A percentile compares a stretch with the other conserved stretches of the same genome.
These are phyloP conservation scores for Metschnikowia rubicola DNA, from an alignment of 805 yeast genomes.

Conservation along the genomic window DNA sequence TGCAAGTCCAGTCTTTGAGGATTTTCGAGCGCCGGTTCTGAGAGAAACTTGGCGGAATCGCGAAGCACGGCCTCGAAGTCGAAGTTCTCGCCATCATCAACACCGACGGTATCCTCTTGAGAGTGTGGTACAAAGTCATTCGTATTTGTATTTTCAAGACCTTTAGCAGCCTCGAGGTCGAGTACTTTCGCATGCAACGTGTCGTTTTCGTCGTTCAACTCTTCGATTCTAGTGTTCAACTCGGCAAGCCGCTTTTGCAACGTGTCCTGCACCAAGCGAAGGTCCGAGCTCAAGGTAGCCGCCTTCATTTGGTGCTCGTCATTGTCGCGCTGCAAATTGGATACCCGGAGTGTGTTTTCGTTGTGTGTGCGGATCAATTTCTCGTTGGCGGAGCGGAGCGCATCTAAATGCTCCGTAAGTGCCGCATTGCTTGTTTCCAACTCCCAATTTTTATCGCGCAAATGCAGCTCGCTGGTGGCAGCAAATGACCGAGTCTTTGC, in stretches of 20 bases:
- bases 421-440: slow-evolving; percentile 51
- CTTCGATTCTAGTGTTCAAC: slow-evolving; percentile 50
- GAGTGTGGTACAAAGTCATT: neutral
- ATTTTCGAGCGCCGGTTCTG: slow-evolving; percentile 25
- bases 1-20: slow-evolving; percentile 49
- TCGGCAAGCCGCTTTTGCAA: slow-evolving; percentile 44
- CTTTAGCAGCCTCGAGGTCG: slow-evolving; percentile 7
- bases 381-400: slow-evolving; percentile 38
- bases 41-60: slow-evolving; percentile 22
- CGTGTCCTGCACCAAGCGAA: slow-evolving; percentile 32
- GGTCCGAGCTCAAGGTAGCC: slow-evolving; percentile 37
- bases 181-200: slow-evolving; percentile 42
- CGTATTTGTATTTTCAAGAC: neutral
- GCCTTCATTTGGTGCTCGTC: slow-evolving; percentile 46
- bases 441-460: slow-evolving; percentile 64
- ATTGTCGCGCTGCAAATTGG: slow-evolving; percentile 40
- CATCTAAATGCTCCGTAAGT: slow-evolving; percentile 42
- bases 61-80: slow-evolving; percentile 33
- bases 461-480: slow-evolving; percentile 42
- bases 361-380: slow-evolving; percentile 33
- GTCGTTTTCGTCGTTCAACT: slow-evolving; percentile 69
- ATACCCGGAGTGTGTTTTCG: slow-evolving; percentile 29
- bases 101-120: neutral
- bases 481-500: slow-evolving; percentile 33
- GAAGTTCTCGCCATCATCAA: slow-evolving; percentile 19